A percentile compares a stretch with the other conserved stretches of the same genome.
These are phyloP conservation scores for Hordeum pubiflorum DNA, from an alignment of 202 grass and related monocot genomes.

Conservation along the genomic window DNA sequence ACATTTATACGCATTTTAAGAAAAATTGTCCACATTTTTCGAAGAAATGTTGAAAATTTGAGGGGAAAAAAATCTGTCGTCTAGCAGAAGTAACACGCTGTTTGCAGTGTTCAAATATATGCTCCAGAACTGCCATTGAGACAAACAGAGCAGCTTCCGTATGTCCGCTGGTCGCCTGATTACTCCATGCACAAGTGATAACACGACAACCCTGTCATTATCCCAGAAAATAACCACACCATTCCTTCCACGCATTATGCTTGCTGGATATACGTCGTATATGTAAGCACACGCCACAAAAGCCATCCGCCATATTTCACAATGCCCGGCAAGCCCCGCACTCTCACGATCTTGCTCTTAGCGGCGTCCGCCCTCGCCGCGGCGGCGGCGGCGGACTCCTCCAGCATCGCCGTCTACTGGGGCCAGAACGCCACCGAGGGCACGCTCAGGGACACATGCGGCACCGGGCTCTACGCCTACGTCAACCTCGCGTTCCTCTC, in stretches of 20 bases:
- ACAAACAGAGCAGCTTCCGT: slow-evolving; percentile 24
- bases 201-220: not conserved
- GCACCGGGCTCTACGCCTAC: slow-evolving; percentile 33
- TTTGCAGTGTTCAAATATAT: too few species aligned
- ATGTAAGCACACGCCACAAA: not conserved
- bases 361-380: not conserved
- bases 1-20: too few species aligned
- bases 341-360: slow-evolving; percentile 3
- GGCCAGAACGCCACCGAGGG: slow-evolving; percentile 53
- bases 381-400: not conserved
- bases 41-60: too few species aligned
- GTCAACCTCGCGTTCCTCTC: slow-evolving; percentile 55
- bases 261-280: too few species aligned
- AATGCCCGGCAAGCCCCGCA: not conserved
- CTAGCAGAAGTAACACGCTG: too few species aligned
- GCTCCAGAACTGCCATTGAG: not conserved
- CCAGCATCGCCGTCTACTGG: slow-evolving; percentile 49
- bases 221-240: not conserved
- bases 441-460: slow-evolving; percentile 33
- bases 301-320: not conserved
- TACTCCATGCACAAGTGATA: slow-evolving; percentile 21
- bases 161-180: not conserved
- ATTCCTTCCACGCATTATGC: not conserved
- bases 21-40: too few species aligned
- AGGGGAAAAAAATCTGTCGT: too few species aligned